A percentile compares a stretch with the other conserved stretches of the same genome.
phyloP scores from a whole-genome alignment of 148 eudicot genomes.

The Vaccinium myrtillus region DNA sequence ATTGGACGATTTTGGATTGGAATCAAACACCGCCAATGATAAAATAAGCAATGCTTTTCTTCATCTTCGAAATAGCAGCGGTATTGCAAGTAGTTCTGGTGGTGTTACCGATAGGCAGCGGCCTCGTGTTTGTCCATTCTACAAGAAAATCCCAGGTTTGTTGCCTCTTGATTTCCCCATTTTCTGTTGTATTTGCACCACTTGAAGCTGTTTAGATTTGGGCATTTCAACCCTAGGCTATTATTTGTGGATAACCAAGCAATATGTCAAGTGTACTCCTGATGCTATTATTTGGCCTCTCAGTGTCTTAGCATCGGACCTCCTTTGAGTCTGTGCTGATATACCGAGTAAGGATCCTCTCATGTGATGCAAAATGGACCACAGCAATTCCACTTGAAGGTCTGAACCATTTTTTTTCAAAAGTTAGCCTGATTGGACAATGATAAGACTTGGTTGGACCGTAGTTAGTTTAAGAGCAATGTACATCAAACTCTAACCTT shows the following conservation, averaged over 20 bases:
- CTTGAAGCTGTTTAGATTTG: not conserved
- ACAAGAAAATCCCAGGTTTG: slow-evolving; percentile 64
- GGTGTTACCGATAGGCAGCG: slow-evolving; percentile 10
- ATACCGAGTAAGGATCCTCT: no score
- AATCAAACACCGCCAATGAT: not conserved
- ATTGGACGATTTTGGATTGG: not conserved
- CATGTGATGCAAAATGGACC: no score
- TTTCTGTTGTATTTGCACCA: not conserved
- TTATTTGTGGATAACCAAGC: not conserved
- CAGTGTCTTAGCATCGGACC: not conserved
- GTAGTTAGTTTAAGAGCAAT: no score
- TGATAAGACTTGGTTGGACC: no score
- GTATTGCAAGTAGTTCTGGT: not conserved
- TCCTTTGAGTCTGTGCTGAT: not conserved
- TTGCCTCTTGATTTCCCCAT: not conserved
- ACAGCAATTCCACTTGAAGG: no score
- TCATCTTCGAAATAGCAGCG: not conserved
- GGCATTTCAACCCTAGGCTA: not conserved
- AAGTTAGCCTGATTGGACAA: no score
- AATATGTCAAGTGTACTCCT: not conserved
- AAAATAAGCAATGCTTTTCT: not conserved
- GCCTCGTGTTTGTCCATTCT: slow-evolving; percentile 56
- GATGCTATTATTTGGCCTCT: no score
- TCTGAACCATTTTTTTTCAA: no score
- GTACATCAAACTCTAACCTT: no score